These are phyloP conservation scores for Lyophyllum semitale DNA, from an alignment of 768 basidiomycete species.

Conservation along the genomic window DNA sequence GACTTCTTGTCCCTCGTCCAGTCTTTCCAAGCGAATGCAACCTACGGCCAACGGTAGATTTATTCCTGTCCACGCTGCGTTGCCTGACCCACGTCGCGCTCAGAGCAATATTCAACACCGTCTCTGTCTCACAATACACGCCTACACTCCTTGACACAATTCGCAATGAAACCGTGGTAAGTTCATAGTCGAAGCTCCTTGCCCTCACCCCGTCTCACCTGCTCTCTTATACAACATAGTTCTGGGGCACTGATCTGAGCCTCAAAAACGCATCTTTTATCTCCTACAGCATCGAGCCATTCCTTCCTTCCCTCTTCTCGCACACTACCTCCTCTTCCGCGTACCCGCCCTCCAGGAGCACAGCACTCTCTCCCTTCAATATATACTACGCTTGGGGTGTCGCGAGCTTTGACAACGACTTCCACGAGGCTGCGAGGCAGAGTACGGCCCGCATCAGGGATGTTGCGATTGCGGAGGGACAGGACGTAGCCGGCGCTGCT, in stretches of 20 bases:
- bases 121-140: conserved; percentile 38
- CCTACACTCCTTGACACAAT: conserved; percentile 39
- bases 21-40: no score
- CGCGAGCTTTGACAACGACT: conserved; percentile 36
- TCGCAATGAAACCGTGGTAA: conserved; percentile 43
- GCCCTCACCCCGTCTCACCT: neutral
- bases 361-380: conserved; percentile 45
- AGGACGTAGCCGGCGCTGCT: conserved; percentile 33
- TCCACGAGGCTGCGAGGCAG: conserved; percentile 40
- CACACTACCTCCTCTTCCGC: conserved; percentile 38
- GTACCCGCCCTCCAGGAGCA: conserved; percentile 45
- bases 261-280: conserved; percentile 31
- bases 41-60: no score
- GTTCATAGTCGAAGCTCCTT: conserved; percentile 2
- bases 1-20: no score
- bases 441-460: conserved; percentile 41
- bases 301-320: conserved; percentile 42
- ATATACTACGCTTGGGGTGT: conserved; percentile 46
- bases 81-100: no score
- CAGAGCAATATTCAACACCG: conserved; percentile 43
- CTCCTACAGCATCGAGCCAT: conserved; percentile 54
- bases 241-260: conserved; percentile 40
- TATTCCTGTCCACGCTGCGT: no score
- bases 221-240: conserved; percentile 28
- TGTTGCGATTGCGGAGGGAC: conserved; percentile 40